These are phyloP conservation scores for Jaltomata sinuosa DNA, from an alignment of 257 asterid genomes.

Conservation along the genomic window DNA sequence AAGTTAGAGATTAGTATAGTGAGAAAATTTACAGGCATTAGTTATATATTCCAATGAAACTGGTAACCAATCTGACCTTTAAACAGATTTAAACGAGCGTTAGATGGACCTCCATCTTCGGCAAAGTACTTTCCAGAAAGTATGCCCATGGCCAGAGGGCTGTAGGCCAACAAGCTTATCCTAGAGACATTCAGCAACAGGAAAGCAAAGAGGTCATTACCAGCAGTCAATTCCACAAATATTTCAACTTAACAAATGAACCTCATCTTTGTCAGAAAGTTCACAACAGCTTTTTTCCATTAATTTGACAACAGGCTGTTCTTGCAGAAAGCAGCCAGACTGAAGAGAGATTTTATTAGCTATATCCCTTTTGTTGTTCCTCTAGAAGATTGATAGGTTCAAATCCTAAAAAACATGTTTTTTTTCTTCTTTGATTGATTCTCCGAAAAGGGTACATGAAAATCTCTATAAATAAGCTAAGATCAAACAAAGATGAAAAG, in stretches of 20 bases:
- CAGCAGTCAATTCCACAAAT: not conserved
- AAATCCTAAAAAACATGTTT: not conserved
- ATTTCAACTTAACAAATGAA: not conserved
- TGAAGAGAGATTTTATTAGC: not conserved
- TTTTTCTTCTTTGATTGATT: not conserved
- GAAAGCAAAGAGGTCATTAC: not conserved
- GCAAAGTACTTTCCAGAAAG: conserved; percentile 81
- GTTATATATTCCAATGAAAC: not conserved
- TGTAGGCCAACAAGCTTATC: conserved; percentile 62
- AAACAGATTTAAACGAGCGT: conserved; percentile 57
- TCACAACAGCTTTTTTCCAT: not conserved
- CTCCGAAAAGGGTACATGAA: not conserved
- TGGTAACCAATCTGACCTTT: conserved; percentile 39
- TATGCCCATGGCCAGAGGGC: conserved; percentile 96
- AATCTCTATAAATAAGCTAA: not conserved
- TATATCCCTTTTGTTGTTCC: not conserved
- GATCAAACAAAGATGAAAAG: not conserved
- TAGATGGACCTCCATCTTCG: conserved; percentile 48
- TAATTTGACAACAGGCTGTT: not conserved
- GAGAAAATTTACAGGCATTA: not conserved
- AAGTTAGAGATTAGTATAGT: not conserved
- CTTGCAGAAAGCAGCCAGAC: not conserved
- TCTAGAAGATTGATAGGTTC: not conserved
- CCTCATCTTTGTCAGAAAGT: not conserved
- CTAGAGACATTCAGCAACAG: not conserved